Percentiles rank a stretch among this genome's conserved stretches.
Evolutionary conservation across 2,329 filamentous ascomycete species (phyloP).

Genomic region (Pezicula rhizophila): DNA sequence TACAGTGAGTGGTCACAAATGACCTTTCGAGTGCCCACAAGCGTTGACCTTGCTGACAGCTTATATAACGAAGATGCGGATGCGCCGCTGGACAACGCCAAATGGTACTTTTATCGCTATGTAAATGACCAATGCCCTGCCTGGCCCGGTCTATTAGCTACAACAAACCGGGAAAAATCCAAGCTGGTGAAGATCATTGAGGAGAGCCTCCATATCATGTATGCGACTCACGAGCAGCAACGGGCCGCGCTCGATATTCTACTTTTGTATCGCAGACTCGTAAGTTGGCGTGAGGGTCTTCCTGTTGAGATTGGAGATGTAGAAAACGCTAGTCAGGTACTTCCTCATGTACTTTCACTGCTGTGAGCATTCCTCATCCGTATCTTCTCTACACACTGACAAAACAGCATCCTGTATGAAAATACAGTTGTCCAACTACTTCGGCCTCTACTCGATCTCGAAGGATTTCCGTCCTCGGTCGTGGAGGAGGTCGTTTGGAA

Average conservation of each 20-base stretch:
- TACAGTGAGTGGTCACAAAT: conserved; percentile 28
- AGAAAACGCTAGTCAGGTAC: conserved; percentile 13
- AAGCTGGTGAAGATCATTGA: conserved; percentile 23
- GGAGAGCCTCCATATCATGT: conserved; percentile 21
- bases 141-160: conserved; percentile 20
- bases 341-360: conserved; percentile 28
- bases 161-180: conserved; percentile 25
- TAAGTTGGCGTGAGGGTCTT: conserved; percentile 22
- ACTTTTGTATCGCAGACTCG: conserved; percentile 21
- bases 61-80: conserved; percentile 12
- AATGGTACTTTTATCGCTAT: conserved; percentile 23
- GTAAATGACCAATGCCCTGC: conserved; percentile 12
- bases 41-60: conserved; percentile 4
- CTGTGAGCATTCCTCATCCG: conserved; percentile 21
- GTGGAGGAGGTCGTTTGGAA: conserved; percentile 24
- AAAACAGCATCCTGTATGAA: conserved; percentile 25
- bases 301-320: conserved; percentile 18
- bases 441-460: conserved; percentile 23
- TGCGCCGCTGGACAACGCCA: conserved; percentile 11
- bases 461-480: conserved; percentile 16
- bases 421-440: conserved; percentile 25
- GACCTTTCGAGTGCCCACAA: conserved; percentile 23
- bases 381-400: conserved; percentile 9
- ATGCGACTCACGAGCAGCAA: conserved; percentile 7
- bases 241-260: conserved; percentile 19